Conservation (phyloP, 176 grass and related monocot species). For the Oryza brachyantha region DNA sequence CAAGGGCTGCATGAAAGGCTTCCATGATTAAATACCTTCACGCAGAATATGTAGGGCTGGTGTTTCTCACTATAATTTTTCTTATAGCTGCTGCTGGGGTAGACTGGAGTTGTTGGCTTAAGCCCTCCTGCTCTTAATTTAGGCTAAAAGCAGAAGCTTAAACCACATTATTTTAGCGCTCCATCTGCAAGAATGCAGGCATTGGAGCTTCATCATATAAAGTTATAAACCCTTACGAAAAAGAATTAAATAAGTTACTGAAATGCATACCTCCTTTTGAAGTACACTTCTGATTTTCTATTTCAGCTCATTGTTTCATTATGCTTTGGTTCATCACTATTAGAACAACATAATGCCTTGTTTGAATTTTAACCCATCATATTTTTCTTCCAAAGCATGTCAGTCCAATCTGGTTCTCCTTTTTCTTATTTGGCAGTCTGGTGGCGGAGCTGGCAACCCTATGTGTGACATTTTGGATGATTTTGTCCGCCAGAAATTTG, state of each 20-base stretch:
- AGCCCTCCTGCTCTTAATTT: not conserved
- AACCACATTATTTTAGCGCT: not conserved
- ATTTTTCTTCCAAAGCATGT: conserved; percentile 18
- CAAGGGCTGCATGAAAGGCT: not conserved
- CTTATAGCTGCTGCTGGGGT: not conserved
- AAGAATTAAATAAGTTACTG: not conserved
- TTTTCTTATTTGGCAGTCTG: conserved; percentile 53
- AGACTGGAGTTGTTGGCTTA: not conserved
- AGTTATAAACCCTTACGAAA: not conserved
- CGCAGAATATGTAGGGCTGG: not conserved
- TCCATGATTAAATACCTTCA: not conserved
- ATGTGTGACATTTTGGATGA: conserved; percentile 93
- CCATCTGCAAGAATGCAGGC: not conserved
- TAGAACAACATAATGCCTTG: not conserved
- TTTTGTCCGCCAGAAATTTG: conserved; percentile 88
- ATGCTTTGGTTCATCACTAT: conserved; percentile 15
- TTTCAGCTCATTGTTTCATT: conserved; percentile 28
- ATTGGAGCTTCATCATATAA: not conserved
- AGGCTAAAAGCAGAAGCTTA: not conserved
- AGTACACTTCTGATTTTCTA: conserved; percentile 4
- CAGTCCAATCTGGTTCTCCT: conserved; percentile 21
- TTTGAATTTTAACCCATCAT: not conserved
- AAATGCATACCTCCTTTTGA: too few relatives aligned
- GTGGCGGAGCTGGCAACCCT: conserved; percentile 63
- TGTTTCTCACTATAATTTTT: not conserved